Percentiles rank a stretch among this genome's conserved stretches.
phyloP scores from a whole-genome alignment of 2,329 filamentous ascomycete genomes.

The Dothistroma septosporum region DNA sequence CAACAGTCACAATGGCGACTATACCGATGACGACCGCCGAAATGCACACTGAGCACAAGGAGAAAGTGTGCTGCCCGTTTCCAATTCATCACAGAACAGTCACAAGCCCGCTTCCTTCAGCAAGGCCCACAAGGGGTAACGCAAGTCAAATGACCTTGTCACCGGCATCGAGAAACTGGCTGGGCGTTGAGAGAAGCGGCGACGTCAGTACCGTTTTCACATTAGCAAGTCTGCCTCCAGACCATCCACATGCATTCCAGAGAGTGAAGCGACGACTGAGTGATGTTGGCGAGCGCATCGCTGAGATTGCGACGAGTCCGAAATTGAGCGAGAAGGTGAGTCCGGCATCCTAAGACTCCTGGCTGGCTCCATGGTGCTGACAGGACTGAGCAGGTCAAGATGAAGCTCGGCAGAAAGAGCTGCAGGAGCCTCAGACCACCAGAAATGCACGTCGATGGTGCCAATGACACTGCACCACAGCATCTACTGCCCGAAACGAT shows the following conservation, averaged over 20 bases:
- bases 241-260: constrained; percentile 31
- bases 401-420: constrained; percentile 4
- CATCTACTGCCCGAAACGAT: neutral
- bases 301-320: constrained; percentile 26
- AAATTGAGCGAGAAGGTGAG: constrained; percentile 25
- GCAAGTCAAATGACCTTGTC: neutral
- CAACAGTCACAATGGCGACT: neutral
- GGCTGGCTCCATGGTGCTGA: neutral
- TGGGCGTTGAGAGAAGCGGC: neutral
- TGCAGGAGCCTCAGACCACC: neutral
- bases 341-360: neutral
- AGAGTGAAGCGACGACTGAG: constrained; percentile 10
- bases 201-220: constrained; percentile 21
- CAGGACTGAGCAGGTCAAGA: neutral
- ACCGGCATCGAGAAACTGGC: neutral
- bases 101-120: neutral
- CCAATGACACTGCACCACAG: neutral
- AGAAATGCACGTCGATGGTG: neutral
- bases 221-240: constrained; percentile 28
- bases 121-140: neutral
- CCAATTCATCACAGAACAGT: neutral
- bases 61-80: neutral
- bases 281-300: constrained; percentile 10
- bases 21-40: neutral
- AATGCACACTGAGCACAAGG: neutral